Evolutionary conservation across 495 filamentous ascomycete species (phyloP).

Genomic region (Hypoxylon fragiforme): DNA sequence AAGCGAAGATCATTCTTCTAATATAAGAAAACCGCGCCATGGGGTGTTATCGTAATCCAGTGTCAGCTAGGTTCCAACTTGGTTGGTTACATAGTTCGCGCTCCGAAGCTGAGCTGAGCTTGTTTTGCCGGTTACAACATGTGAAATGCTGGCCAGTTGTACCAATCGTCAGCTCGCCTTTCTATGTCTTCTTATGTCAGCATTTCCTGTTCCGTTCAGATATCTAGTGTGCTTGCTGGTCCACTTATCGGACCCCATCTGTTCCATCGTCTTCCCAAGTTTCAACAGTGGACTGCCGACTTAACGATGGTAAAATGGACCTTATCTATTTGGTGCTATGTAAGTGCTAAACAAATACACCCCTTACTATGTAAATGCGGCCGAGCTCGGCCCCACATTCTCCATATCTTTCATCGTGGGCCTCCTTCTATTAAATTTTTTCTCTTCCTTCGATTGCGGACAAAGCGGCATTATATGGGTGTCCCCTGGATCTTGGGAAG

Average conservation of each 20-base stretch:
- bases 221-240: constrained; percentile 35
- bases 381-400: constrained; percentile 33
- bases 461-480: constrained; percentile 25
- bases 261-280: constrained; percentile 20
- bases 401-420: constrained; percentile 32
- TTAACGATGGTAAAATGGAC: constrained; percentile 23
- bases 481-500: constrained; percentile 1
- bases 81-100: neutral
- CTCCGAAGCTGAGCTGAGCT: constrained; percentile 16
- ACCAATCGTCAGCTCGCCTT: neutral
- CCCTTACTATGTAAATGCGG: constrained; percentile 22
- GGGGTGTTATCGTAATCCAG: constrained; percentile 18
- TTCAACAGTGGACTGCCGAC: constrained; percentile 20
- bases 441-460: constrained; percentile 13
- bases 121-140: neutral
- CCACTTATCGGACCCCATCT: constrained; percentile 34
- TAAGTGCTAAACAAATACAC: constrained; percentile 17
- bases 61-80: neutral
- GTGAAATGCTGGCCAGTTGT: no score
- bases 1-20: constrained; percentile 13
- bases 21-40: constrained; percentile 1
- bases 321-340: constrained; percentile 35
- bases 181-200: constrained; percentile 31
- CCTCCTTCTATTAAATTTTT: constrained; percentile 14
- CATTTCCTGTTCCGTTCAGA: constrained; percentile 27